phyloP scores from a whole-genome alignment of 2,329 filamentous ascomycete genomes.

The Xylariaceae sp. region DNA sequence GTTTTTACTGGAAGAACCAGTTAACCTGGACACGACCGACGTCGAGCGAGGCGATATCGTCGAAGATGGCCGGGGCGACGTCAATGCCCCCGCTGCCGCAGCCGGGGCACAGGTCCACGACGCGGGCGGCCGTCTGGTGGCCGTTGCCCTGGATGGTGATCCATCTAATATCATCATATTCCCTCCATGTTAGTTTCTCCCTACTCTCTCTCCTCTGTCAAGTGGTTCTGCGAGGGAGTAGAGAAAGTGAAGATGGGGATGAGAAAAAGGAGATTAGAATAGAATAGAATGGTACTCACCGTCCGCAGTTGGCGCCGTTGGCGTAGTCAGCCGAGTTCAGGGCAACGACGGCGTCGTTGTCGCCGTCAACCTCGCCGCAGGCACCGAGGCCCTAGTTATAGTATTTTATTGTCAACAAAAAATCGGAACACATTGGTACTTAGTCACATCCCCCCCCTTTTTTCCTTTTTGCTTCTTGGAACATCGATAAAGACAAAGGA shows the following conservation, averaged over 20 bases:
- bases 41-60: slow-evolving; percentile 12
- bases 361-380: slow-evolving; percentile 10
- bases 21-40: slow-evolving; percentile 10
- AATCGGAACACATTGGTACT: too few species aligned
- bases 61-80: slow-evolving; percentile 15
- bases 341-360: slow-evolving; percentile 11
- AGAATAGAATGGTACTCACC: too few species aligned
- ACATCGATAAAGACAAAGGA: too few species aligned
- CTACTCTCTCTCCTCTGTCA: neutral
- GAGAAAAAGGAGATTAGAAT: too few species aligned
- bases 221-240: too few species aligned
- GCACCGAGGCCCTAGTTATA: slow-evolving; percentile 17
- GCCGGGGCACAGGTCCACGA: slow-evolving; percentile 16
- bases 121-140: slow-evolving; percentile 8
- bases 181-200: neutral
- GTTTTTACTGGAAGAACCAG: slow-evolving; percentile 17
- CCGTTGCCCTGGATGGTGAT: slow-evolving; percentile 16
- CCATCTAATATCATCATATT: slow-evolving; percentile 2
- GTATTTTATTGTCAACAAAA: too few species aligned
- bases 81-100: slow-evolving; percentile 12
- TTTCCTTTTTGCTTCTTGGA: too few species aligned
- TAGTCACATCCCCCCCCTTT: too few species aligned
- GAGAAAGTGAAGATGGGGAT: too few species aligned
- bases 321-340: slow-evolving; percentile 15
- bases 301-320: slow-evolving; percentile 14